A percentile compares a stretch with the other conserved stretches of the same genome.
Conservation (phyloP, 106 monocot genomes). For the Dioscorea dumetorum region DNA sequence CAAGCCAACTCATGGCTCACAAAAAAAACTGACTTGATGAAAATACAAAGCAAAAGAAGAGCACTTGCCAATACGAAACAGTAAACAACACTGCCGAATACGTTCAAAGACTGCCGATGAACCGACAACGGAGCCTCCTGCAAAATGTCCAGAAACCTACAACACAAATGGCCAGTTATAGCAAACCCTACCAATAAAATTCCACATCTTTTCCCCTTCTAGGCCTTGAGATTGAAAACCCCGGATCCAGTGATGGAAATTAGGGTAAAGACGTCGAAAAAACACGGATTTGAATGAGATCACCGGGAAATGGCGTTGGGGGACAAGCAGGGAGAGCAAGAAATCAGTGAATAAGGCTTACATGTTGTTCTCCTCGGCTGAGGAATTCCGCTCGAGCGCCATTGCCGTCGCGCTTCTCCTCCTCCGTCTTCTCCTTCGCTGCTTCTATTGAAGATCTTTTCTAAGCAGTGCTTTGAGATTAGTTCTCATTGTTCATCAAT, state of each 20-base stretch:
- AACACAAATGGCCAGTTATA: neutral
- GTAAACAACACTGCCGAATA: slow-evolving; percentile 72
- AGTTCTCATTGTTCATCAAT: too few relatives aligned
- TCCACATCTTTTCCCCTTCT: too few relatives aligned
- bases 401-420: slow-evolving; percentile 3
- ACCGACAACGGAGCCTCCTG: slow-evolving; percentile 80
- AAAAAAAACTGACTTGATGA: neutral
- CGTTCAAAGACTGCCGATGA: slow-evolving; percentile 54
- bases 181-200: too few relatives aligned
- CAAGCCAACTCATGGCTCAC: neutral
- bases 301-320: too few relatives aligned
- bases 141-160: slow-evolving; percentile 77
- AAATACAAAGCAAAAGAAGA: neutral
- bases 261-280: too few relatives aligned
- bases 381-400: slow-evolving; percentile 16
- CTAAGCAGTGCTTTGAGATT: too few relatives aligned
- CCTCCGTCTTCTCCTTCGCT: neutral
- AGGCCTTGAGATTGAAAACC: too few relatives aligned
- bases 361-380: slow-evolving; percentile 39
- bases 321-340: too few relatives aligned
- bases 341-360: slow-evolving; percentile 9
- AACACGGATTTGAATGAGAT: too few relatives aligned
- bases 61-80: slow-evolving; percentile 84
- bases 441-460: too few relatives aligned
- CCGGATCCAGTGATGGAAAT: too few relatives aligned